These are phyloP conservation scores for Cladosporium sp. DNA, from an alignment of 2,329 filamentous ascomycete genomes.

Conservation along the genomic window DNA sequence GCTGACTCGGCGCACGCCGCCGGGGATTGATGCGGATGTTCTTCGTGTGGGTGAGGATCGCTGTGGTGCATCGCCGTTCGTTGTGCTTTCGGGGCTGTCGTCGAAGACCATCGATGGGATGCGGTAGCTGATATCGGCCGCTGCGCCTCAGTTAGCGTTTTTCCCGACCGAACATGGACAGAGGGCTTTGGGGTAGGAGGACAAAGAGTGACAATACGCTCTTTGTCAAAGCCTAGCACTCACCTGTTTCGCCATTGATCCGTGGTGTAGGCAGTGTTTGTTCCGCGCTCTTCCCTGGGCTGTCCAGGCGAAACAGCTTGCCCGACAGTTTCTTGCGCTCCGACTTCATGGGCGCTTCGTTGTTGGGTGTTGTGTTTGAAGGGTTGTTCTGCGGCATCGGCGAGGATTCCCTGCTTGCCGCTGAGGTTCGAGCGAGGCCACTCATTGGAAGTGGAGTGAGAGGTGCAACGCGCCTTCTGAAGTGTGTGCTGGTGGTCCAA, in stretches of 20 bases:
- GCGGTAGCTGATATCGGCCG: slow-evolving; percentile 8
- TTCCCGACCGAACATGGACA: background rate
- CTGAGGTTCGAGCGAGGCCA: slow-evolving; percentile 5
- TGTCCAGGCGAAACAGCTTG: slow-evolving; percentile 12
- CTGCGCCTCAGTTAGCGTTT: background rate
- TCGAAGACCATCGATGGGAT: slow-evolving; percentile 13
- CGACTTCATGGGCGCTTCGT: slow-evolving; percentile 4
- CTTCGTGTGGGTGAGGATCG: slow-evolving; percentile 4
- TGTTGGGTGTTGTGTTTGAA: background rate
- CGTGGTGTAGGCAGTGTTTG: background rate
- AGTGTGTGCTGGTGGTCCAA: background rate
- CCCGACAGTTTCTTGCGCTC: slow-evolving; percentile 3
- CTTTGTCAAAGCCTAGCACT: slow-evolving; percentile 6
- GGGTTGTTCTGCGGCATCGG: slow-evolving; percentile 3
- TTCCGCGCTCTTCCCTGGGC: slow-evolving; percentile 5
- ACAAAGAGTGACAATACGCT: background rate
- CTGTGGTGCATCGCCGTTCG: background rate
- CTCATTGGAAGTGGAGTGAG: slow-evolving; percentile 3
- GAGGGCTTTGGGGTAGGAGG: background rate
- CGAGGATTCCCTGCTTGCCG: slow-evolving; percentile 3
- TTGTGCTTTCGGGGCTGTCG: slow-evolving; percentile 1
- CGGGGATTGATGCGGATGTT: background rate
- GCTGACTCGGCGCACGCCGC: slow-evolving; percentile 7
- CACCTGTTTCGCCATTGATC: slow-evolving; percentile 8
- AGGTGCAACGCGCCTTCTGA: slow-evolving; percentile 10